phyloP scores from a whole-genome alignment of 495 filamentous ascomycete species.

The Neurospora sp. region DNA sequence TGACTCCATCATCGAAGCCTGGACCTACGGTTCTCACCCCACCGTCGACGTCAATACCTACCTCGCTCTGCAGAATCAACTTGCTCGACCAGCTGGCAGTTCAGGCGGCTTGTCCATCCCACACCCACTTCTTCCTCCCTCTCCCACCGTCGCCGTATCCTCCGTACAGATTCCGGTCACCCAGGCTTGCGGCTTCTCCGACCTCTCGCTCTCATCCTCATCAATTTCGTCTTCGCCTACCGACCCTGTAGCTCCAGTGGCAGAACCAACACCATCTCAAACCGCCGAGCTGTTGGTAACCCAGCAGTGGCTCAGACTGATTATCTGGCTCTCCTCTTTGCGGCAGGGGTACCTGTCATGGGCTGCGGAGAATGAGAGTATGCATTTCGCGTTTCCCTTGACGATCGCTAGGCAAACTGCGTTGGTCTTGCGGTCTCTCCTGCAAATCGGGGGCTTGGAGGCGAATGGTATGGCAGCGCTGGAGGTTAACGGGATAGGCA shows the following conservation, averaged over 20 bases:
- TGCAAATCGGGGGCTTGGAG: constrained; percentile 4
- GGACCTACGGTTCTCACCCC: constrained; percentile 21
- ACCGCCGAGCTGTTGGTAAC: constrained; percentile 53
- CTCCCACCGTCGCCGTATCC: constrained; percentile 25
- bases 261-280: constrained; percentile 18
- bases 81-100: constrained; percentile 21
- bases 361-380: constrained; percentile 32
- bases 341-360: constrained; percentile 40
- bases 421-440: constrained; percentile 37
- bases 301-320: constrained; percentile 52
- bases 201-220: not conserved
- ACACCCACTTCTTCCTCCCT: constrained; percentile 30
- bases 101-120: constrained; percentile 24
- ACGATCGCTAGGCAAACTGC: constrained; percentile 44
- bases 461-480: constrained; percentile 30
- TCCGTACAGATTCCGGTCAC: not conserved
- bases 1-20: constrained; percentile 25
- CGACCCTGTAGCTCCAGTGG: not conserved
- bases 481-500: constrained; percentile 51
- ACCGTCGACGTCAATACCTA: constrained; percentile 29
- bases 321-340: constrained; percentile 54
- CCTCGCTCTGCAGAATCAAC: constrained; percentile 32
- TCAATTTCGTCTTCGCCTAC: not conserved
- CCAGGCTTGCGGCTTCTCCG: not conserved
- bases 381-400: constrained; percentile 49